A percentile compares a stretch with the other conserved stretches of the same genome.
Conservation (phyloP, 768 basidiomycete genomes). For the Lentinus tigrinus region DNA sequence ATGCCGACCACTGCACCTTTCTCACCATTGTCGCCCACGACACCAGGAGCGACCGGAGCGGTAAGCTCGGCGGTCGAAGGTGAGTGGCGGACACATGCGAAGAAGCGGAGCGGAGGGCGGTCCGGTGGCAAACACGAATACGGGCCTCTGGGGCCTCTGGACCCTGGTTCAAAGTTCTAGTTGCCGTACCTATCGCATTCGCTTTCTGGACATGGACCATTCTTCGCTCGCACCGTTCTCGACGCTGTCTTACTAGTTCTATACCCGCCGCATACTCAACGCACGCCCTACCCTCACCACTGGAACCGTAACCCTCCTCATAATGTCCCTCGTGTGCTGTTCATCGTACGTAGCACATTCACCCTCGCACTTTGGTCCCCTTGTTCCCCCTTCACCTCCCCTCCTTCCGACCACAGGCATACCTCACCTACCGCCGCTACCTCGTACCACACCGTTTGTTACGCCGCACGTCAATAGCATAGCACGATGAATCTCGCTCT, state of each 20-base stretch:
- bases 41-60: constrained; percentile 30
- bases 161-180: constrained; percentile 30
- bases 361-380: neutral
- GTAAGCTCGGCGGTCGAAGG: constrained; percentile 36
- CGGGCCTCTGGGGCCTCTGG: constrained; percentile 48
- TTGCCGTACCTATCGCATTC: constrained; percentile 1
- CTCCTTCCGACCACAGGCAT: neutral
- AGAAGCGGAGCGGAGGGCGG: constrained; percentile 40
- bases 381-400: neutral
- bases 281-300: constrained; percentile 1
- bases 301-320: neutral
- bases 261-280: constrained; percentile 11
- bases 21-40: constrained; percentile 33
- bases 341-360: neutral
- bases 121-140: constrained; percentile 36
- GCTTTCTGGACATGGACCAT: constrained; percentile 11
- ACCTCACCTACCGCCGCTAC: neutral
- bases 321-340: neutral
- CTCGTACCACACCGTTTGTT: neutral
- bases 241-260: constrained; percentile 17
- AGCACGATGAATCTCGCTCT: constrained; percentile 8
- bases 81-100: constrained; percentile 39
- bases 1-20: constrained; percentile 16
- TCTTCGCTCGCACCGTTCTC: constrained; percentile 11
- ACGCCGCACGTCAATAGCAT: constrained; percentile 2